Evolutionary conservation across 441 rosid genomes (phyloP), one percentile per base, ranked within the genome.

Genomic region (Erodium texanum): DNA sequence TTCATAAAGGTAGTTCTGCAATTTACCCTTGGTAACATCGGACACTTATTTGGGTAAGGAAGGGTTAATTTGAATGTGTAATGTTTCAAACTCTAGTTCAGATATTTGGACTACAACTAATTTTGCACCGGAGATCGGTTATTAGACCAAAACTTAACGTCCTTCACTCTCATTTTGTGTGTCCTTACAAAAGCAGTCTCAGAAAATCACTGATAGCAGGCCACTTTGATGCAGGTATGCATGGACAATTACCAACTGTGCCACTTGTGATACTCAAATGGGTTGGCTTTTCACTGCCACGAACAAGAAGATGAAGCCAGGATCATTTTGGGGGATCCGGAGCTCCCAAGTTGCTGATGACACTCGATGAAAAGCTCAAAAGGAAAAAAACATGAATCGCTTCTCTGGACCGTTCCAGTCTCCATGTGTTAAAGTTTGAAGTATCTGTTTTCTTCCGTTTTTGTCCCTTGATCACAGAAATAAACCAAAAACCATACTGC

Each of bases 221-320:
- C 38, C 38, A 34, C 38, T 34, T 7, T 68, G 32, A 54, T 75
- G 75, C 86, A 91, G 99, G 75, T 93, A 91, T 73, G 97, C 96
- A 18, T 91, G 99, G 99, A 88, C 93, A 50, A 68, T 86, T 34
- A 78, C 85, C 63, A 70, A 71, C 3, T 91, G 97, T 52, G 71
- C 79, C 2, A 72, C 70, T 8, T 93, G 97, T 63, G 90, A 85
- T 78, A 76, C 78, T 19, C 90, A 79, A 32, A 76, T 89, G 81
- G 97, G 99, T 19, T 93, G 99, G 99, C 87, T 82, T 66, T 93
- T 87, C 74, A 87, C 97, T 1, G 90, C 96, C 6, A 86, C 84
- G 12, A 82, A 78, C 66, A 78, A 74, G 43, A 84, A 79, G 69
- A 65, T 93, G 86, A 89, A 83, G 85, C 99, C 99, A 43, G 78